Evolutionary conservation across 169 alveolate species (phyloP), one percentile per base, ranked within the genome.

Genomic region (Perkinsus marinus): DNA sequence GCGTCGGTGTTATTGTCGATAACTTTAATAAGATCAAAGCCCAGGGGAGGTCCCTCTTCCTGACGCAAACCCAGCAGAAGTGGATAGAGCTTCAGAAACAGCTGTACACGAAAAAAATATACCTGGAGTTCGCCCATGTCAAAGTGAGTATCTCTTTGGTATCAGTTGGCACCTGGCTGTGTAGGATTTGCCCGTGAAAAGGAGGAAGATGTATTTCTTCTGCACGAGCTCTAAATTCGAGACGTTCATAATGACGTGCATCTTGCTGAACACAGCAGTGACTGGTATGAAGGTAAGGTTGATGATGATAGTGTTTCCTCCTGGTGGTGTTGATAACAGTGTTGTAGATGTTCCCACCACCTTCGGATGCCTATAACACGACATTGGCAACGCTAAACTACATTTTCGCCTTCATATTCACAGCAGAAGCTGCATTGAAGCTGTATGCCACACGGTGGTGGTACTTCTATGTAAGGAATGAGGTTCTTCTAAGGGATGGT

Each of bases 1-100:
- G 93, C 34, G 93, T 93, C 39, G 96, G 94, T 26, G 95, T 94
- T 30, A 92, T 94, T 22, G 93, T 93, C 39, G 93, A 93, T 68
- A 93, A 91, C 89, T 94, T 94, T 69, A 92, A 90, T 39, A 68
- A 92, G 92, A 90, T 89, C 43, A 90, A 90, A 69, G 91, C 91
- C 39, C 91, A 90, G 39, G 91, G 91, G 39, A 0, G 19, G 39
- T n/a, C 43, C 7, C 91, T 90, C 7, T 43, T 90, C 39, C 79
- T 90, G 0, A 90, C 91, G 3, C 79, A 43, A 19, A 43, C 91
- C 39, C 91, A 90, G 91, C 91, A 90, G 69, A 90, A 90, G 91
- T 90, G 91, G 91, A 90, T 90, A 34, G 57, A 90, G 30, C 36
- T 36, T 0, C 91, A 90, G 69, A 90, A 90, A 69, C 43, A 90